These are phyloP conservation scores for Populus hybrid DNA, from an alignment of 441 rosid genomes.

Conservation along the genomic window DNA sequence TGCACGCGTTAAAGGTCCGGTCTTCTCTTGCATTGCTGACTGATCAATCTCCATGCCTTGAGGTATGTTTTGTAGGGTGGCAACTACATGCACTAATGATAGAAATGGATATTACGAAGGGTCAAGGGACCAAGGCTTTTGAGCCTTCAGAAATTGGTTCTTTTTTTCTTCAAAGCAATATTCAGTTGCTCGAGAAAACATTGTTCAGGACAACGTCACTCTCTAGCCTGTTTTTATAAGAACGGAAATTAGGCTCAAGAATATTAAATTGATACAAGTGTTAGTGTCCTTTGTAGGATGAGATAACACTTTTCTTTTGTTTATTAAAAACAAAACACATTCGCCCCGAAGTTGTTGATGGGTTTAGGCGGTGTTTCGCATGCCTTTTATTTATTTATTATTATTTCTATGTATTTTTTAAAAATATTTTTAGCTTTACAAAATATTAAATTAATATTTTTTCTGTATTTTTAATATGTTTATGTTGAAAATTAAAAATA, in stretches of 20 bases:
- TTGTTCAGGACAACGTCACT: slow-evolving; percentile 8
- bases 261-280: slow-evolving; percentile 14
- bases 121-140: background rate
- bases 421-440: too few species aligned
- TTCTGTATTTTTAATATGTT: too few species aligned
- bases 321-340: background rate
- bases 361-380: too few species aligned
- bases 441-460: too few species aligned
- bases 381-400: too few species aligned
- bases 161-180: background rate
- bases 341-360: too few species aligned
- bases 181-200: background rate
- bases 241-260: slow-evolving; percentile 20
- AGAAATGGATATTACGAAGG: too few species aligned
- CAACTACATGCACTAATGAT: too few species aligned
- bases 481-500: too few species aligned
- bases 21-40: slow-evolving; percentile 23
- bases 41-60: slow-evolving; percentile 39
- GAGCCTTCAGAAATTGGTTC: background rate
- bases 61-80: too few species aligned
- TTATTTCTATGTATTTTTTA: too few species aligned
- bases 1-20: slow-evolving; percentile 9
- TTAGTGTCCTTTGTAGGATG: slow-evolving; percentile 12
- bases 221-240: slow-evolving; percentile 44
- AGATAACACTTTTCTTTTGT: slow-evolving; percentile 35